phyloP scores from a whole-genome alignment of 805 yeast genomes.

The Suhomyces kilbournensis region DNA sequence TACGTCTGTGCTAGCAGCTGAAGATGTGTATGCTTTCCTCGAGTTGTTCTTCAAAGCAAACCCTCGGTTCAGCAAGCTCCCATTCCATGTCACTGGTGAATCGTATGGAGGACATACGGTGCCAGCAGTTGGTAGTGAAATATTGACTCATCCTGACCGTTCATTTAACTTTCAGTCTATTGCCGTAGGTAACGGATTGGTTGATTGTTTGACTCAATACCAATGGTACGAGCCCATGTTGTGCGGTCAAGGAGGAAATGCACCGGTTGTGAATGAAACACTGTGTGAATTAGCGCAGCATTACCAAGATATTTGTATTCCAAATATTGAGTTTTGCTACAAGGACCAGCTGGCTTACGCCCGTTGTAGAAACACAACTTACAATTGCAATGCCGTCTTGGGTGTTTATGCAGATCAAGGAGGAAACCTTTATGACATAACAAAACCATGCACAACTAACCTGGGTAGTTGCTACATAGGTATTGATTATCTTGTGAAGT shows the following conservation, averaged over 20 bases:
- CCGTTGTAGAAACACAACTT: conserved; percentile 6
- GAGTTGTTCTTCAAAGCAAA: conserved; percentile 22
- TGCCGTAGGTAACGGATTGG: conserved; percentile 44
- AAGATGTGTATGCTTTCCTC: conserved; percentile 19
- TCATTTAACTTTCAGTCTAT: conserved; percentile 32
- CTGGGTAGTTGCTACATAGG: neutral
- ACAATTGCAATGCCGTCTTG: conserved; percentile 7
- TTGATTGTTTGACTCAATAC: conserved; percentile 40
- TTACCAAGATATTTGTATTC: conserved; percentile 32
- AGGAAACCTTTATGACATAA: conserved; percentile 2
- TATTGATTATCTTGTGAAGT: conserved; percentile 43
- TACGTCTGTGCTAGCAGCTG: conserved; percentile 15
- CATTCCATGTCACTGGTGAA: conserved; percentile 25
- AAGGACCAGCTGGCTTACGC: conserved; percentile 4
- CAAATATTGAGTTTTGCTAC: conserved; percentile 4
- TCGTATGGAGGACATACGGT: conserved; percentile 24
- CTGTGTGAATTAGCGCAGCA: conserved; percentile 30
- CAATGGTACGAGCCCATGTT: conserved; percentile 42
- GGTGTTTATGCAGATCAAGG: conserved; percentile 4
- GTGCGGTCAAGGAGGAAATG: conserved; percentile 44
- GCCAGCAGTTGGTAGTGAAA: conserved; percentile 20
- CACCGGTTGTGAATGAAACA: conserved; percentile 29
- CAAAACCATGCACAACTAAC: neutral
- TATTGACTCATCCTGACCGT: conserved; percentile 18
- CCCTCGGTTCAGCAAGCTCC: conserved; percentile 14